A percentile compares a stretch with the other conserved stretches of the same genome.
These are phyloP conservation scores for Beauveria rudraprayagi DNA, from an alignment of 2,329 filamentous ascomycete species.

Conservation along the genomic window DNA sequence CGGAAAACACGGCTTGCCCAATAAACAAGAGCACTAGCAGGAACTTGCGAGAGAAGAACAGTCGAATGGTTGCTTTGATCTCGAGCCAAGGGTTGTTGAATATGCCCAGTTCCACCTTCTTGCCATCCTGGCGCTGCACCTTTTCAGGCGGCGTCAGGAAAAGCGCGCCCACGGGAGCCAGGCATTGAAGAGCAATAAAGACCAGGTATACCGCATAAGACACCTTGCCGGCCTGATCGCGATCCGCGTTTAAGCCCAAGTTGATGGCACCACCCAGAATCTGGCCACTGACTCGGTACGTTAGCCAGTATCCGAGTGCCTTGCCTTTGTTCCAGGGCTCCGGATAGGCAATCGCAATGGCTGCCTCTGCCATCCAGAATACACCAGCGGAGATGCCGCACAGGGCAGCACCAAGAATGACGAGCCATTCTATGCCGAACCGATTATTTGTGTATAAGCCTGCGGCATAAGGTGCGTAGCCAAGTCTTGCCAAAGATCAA, in stretches of 20 bases:
- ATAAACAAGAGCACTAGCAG: slow-evolving; percentile 60
- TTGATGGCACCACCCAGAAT: slow-evolving; percentile 67
- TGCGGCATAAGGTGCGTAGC: slow-evolving; percentile 64
- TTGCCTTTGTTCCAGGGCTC: slow-evolving; percentile 60
- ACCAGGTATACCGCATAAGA: slow-evolving; percentile 61
- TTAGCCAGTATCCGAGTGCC: slow-evolving; percentile 61
- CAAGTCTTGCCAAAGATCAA: slow-evolving; percentile 61
- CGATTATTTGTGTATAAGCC: slow-evolving; percentile 66
- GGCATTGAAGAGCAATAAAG: slow-evolving; percentile 63
- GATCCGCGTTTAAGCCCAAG: slow-evolving; percentile 53
- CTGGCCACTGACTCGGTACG: slow-evolving; percentile 51
- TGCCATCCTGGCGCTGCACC: slow-evolving; percentile 59
- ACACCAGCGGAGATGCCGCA: slow-evolving; percentile 64
- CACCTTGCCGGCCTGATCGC: slow-evolving; percentile 52
- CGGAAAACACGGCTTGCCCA: slow-evolving; percentile 61
- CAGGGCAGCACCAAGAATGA: slow-evolving; percentile 57
- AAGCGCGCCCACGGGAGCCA: slow-evolving; percentile 56
- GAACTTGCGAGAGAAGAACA: slow-evolving; percentile 55
- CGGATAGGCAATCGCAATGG: slow-evolving; percentile 64
- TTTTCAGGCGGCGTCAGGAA: slow-evolving; percentile 52
- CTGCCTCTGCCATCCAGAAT: slow-evolving; percentile 70
- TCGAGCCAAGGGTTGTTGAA: slow-evolving; percentile 48
- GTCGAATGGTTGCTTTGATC: slow-evolving; percentile 47
- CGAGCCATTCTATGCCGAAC: slow-evolving; percentile 60
- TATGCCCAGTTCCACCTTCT: slow-evolving; percentile 52